Evolutionary conservation across 2,329 filamentous ascomycete species (phyloP), one percentile per base, ranked within the genome.

Genomic region (Pestalotiopsis sp.): DNA sequence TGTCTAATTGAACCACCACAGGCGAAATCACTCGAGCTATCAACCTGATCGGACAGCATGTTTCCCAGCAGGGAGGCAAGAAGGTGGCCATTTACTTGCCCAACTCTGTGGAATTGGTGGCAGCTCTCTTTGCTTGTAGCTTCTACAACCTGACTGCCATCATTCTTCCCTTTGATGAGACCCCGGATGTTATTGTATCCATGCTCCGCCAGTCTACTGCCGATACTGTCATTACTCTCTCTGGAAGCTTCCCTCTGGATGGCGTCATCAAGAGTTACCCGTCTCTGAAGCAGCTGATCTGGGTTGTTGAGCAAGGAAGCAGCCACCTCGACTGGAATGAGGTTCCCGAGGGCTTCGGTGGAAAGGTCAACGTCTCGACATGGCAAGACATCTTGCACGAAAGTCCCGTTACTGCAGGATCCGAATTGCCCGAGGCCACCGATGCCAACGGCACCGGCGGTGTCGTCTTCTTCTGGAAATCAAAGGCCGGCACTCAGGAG

Each of bases 261-360:
- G 82, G 86, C 48, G 86, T 97, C 13, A 86, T 89, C 65, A 88
- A 90, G 74, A 86, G 84, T 65, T 94, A 92, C 74, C 86, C 90
- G 4, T 85, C 87, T 48, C 85, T 99, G 59, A 90, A 90, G 69
- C 89, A 94, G 72, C 85, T 97, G 39, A 88, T 98, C 73, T 98
- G 94, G 93, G 94, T 98, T 13, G 94, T 97, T 4, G 95, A 98
- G 74, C 88, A 94, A 75, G 94, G 94, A 56, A 98, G 91, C 82
- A 89, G 89, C 73, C 95, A 98, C 77, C 92, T 99, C 86, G 94
- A 97, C 80, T 99, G 95, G 94, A 94, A 93, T 73, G 93, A 95
- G 76, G 88, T 94, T 2, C 94, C 94, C 11, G 88, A 91, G 75
- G 91, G 92, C 64, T 90, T 91, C 67, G 91, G 91, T 17, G 88